Base-by-base conservation (phyloP, 768 basidiomycete species). In the Panaeolus cyanescens region DNA sequence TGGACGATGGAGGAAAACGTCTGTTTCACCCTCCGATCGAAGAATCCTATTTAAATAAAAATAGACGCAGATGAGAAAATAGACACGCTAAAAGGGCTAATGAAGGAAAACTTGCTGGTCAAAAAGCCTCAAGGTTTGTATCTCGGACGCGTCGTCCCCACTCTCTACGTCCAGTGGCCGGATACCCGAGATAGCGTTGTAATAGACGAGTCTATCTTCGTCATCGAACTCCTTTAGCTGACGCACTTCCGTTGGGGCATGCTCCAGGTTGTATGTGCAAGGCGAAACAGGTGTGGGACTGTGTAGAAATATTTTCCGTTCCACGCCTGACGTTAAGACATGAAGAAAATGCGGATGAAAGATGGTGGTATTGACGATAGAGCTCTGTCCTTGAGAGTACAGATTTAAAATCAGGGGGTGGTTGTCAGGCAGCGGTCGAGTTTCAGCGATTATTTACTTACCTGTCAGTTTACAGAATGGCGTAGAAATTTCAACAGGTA, bases 301-400 rank as follows among this genome's bases (percentile, higher is more conserved):
- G 70, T 93, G 92, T 12, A 93, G 72, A 19, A 87, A 67, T 25
- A 92, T 80, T 62, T 85, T 79, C 25, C 84, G 85, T 71, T 95
- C 93, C 20, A 94, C 83, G 2, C 92, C 93, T 4, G 88, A 79
- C 4, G 91, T 91, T 33, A 84, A 80, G 31, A 92, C 75, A 58
- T 88, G 81, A 3, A 89, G 82, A 39, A 88, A 77, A 20, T 83
- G 77, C 1, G 93, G 92, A 68, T 94, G 93, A 60, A 92, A 85
- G 25, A 90, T 72, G 2, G 84, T 78, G 0, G 86, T 83, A 68
- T 94, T 95, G 45, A 93, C 86, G 56, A 95, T 91, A 1, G 91
- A 92, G 37, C 82, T 75, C 69, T 93, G 91, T 4, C 91, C 90
- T 87, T 25, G 58, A 20, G 30, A 58, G 42, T 58, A n/a, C 59